Base-by-base conservation (phyloP, 768 basidiomycete genomes). In the Suillus hirtellus region DNA sequence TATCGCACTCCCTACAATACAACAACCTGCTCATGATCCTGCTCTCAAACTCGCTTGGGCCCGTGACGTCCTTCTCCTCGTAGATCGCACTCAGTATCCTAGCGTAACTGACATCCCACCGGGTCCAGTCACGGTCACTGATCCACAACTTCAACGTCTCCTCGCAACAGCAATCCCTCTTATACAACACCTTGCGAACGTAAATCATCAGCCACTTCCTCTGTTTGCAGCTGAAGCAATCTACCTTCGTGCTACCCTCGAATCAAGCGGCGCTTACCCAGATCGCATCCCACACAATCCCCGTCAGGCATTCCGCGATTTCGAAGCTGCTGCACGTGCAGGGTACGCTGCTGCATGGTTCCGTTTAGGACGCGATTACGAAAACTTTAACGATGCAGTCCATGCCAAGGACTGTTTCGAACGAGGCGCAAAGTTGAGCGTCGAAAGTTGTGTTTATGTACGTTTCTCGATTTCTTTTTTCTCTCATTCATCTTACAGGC, bases 291-390 rank as follows among this genome's bases (percentile, higher is more conserved):
- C 79, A 0, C 85, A 84, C 63, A 92, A 92, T 70, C 89, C 90
- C 2, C 82, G 92, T 5, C 70, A 81, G 8, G 95, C 96, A 1
- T 99, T 99, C 78, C 82, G 93, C 27, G 94, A 95, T 71, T 97
- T 92, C 69, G 96, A 98, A 72, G 78, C 80, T 1, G 87, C 93
- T 2, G 96, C 95, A 0, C 81, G 91, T 31, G 85, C 82, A 0
- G 95, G 96, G 0, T 90, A 87, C 66, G 77, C 81, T 3, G 78
- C 84, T n/a, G 93, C 93, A 0, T 98, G 96, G 96, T 97, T 95
- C 78, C 83, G 89, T 31, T 82, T 98, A 0, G 96, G 93, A 0
- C 79, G 94, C 19, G 96, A 96, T 65, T 97, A 98, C 71, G 96
- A 98, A 77, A 87, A 86, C 52, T 94, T 92, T 65, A 88, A 87